Evolutionary conservation across 805 yeast genomes (phyloP), one percentile per base, ranked within the genome.

Genomic region (Teunomyces gatunensis): DNA sequence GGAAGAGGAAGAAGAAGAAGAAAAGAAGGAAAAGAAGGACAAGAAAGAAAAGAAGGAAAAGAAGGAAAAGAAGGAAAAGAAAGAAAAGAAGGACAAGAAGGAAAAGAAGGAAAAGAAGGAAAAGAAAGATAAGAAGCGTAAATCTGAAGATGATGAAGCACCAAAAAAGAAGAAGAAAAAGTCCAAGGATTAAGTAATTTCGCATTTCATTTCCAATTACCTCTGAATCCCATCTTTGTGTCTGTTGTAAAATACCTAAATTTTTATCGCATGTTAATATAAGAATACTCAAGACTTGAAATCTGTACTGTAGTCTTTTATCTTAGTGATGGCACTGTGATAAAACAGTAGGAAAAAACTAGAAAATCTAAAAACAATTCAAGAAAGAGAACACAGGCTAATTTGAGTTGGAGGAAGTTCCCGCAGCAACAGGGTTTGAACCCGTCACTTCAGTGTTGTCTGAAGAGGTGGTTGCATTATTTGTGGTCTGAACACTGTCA

Each of bases 101-200:
- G 56, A 66, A 34, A 63, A 67, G 59, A 64, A 64, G 35, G 74
- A 69, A 25, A 71, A 66, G 52, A 71, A 65, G 32, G 69, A 66
- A 53, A 53, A 68, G 33, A 65, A 68, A 54, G 67, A 69, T 59
- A 71, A 71, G 65, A 63, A 63, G 52, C 56, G 66, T 35, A 63
- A 65, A 58, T 64, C 65, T 32, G 74, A 68, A 23, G 71, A 66
- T 52, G 74, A 64, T 33, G 70, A 64, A 53, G 52, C 71, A 13
- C 65, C 67, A 52, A 69, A 68, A 64, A 69, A 71, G 62, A 71
- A 68, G 68, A 68, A 70, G 68, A 71, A 71, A 65, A 71, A 72
- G 74, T 71, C 75, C 45, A 71, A 71, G 71, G 75, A 69, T 58
- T 72, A 66, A 54, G 45, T 43, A 23, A 20, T 29, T 46, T 20